Percentiles rank a stretch among this genome's conserved stretches.
These are phyloP conservation scores for Puccinellia tenuiflora DNA, from an alignment of 176 grass and related monocot species.

Conservation along the genomic window DNA sequence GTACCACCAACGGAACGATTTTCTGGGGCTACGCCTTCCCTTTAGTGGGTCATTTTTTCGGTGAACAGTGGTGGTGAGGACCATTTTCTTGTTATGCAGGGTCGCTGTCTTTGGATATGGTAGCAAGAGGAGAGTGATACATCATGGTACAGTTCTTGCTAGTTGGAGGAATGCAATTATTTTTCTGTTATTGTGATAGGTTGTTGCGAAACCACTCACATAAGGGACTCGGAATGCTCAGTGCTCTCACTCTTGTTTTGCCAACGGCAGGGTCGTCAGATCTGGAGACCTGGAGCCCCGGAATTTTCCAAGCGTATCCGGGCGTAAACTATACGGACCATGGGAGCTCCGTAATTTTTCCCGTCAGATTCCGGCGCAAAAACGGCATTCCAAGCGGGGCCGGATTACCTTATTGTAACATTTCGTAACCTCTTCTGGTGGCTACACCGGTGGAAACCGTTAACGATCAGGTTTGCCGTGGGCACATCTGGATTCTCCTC, in stretches of 20 bases:
- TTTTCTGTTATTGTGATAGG: not conserved
- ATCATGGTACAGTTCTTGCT: not conserved
- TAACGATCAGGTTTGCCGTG: conserved; percentile 5
- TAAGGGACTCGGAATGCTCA: not conserved
- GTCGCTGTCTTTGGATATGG: not conserved
- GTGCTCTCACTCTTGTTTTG: not conserved
- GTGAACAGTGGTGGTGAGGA: conserved; percentile 16
- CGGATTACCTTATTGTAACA: not conserved
- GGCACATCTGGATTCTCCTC: not conserved
- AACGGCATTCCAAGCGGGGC: no score
- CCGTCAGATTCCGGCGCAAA: no score
- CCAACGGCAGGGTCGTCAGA: not conserved
- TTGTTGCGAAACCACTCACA: not conserved
- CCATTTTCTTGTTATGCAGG: not conserved
- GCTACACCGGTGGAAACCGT: not conserved
- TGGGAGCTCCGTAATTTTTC: no score
- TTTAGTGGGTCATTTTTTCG: conserved; percentile 25
- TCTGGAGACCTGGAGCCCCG: no score
- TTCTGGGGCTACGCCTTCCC: conserved; percentile 3
- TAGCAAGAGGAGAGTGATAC: not conserved
- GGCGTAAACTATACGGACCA: no score
- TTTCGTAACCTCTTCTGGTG: not conserved
- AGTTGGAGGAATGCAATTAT: not conserved
- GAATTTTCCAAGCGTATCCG: no score
- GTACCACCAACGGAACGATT: conserved; percentile 12